Base-by-base conservation (phyloP, 305 asterid genomes). In the Plantago rigida region DNA sequence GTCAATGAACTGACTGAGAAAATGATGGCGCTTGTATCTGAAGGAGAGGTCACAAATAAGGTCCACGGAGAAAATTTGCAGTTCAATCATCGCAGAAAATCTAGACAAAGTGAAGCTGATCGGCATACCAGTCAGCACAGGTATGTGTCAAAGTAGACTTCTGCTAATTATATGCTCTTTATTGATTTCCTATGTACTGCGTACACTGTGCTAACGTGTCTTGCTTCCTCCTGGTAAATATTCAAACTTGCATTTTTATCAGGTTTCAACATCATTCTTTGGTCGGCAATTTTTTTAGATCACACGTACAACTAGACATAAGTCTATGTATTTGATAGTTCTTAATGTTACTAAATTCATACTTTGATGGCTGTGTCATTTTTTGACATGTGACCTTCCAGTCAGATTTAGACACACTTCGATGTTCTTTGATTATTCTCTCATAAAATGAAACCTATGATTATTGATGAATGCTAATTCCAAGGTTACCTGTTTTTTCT, bases 91-190 rank as follows among this genome's bases (percentile, higher is more conserved):
- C 71, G 74, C 59, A 75, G 70, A 78, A 74, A 49, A 65, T 54
- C 69, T 47, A 72, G 59, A 58, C 65, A 72, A 64, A 65, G 66
- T 54, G 72, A 60, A 65, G 82, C 75, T 68, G 86, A 80, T 49
- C 87, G 95, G 95, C 75, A 73, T 64, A 70, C 75, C 77, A 80
- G 81, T 73, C 59, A 84, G 76, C 87, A 82, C 61, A 84, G 95
- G 93, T 84, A 77, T 72, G 79, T 36, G 44, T 36, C 44, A 36
- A 36, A 36, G 44, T 36, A 36, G 11, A 36, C 44, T 36, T 36
- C 11, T 36, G 44, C 11, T 4, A 36, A 6, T 1, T 36, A 6
- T 36, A 0, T 59, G 15, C 54, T 51, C 48, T 63, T 19, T 67
- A 51, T 59, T 36, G 9, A 36, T 36, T 36, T 36, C 10, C 28